phyloP scores from a whole-genome alignment of 1,284 basidiomycete species.

The Mycosarcoma mackinlayi region DNA sequence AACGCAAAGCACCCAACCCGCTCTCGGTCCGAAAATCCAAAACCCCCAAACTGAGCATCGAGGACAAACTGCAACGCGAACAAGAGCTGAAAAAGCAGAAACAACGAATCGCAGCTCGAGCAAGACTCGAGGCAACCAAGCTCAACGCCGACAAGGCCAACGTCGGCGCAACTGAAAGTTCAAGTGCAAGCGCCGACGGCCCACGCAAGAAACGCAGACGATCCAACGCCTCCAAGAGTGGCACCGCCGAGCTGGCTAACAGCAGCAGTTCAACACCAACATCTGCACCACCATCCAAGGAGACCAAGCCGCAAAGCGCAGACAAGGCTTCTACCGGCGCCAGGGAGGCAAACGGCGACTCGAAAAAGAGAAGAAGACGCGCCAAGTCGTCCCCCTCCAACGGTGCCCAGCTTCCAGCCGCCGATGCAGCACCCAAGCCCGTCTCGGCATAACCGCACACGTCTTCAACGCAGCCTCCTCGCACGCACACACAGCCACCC shows the following conservation, averaged over 20 bases:
- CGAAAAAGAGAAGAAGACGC: conserved; percentile 6
- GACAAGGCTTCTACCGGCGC: neutral
- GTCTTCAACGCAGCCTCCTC: neutral
- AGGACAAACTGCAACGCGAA: conserved; percentile 37
- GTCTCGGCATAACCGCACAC: conserved; percentile 8
- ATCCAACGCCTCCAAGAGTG: neutral
- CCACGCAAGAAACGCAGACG: conserved; percentile 23
- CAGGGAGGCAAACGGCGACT: conserved; percentile 2
- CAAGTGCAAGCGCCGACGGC: neutral
- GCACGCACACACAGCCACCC: neutral
- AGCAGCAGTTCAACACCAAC: neutral
- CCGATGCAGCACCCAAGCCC: conserved; percentile 8
- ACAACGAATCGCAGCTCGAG: conserved; percentile 25
- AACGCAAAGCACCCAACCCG: conserved; percentile 84
- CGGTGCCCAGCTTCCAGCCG: neutral
- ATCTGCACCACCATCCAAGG: neutral
- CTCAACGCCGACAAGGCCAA: neutral
- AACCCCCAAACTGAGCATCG: conserved; percentile 33
- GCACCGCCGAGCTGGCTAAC: neutral
- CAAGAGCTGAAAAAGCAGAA: conserved; percentile 71
- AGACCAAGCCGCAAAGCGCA: neutral
- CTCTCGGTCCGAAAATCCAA: conserved; percentile 86
- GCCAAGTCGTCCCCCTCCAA: neutral
- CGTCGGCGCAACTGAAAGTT: neutral
- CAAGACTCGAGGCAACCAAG: conserved; percentile 19